phyloP scores from a whole-genome alignment of 192 early-diverging fungal species.

The Mycoemilia scoparia region DNA sequence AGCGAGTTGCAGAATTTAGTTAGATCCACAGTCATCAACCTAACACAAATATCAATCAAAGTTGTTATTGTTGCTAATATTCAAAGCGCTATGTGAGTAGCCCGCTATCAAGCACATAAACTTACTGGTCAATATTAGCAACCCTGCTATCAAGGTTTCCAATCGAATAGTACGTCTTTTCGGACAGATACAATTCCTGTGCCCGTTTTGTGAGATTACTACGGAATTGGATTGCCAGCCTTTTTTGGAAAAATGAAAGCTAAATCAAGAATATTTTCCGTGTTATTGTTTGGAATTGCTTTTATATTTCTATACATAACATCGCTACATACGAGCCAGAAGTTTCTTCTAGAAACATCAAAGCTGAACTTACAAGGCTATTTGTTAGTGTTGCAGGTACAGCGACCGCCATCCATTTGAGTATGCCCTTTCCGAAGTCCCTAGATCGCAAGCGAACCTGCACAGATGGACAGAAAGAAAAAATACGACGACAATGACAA shows the following conservation, averaged over 20 bases:
- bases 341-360: too few relatives aligned
- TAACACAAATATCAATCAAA: too few relatives aligned
- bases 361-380: too few relatives aligned
- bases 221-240: slow-evolving; percentile 60
- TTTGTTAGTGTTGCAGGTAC: slow-evolving; percentile 95
- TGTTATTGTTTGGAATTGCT: too few relatives aligned
- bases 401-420: slow-evolving; percentile 84
- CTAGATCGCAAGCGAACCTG: slow-evolving; percentile 32
- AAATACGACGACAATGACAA: slow-evolving; percentile 42
- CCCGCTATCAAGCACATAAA: slow-evolving; percentile 6
- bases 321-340: too few relatives aligned
- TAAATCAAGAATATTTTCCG: too few relatives aligned
- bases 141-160: slow-evolving; percentile 87
- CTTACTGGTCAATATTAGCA: slow-evolving; percentile 81
- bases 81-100: background rate
- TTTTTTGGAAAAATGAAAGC: slow-evolving; percentile 58
- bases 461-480: too few relatives aligned
- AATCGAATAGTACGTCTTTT: slow-evolving; percentile 88
- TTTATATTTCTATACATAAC: too few relatives aligned
- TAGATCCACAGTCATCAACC: slow-evolving; percentile 73
- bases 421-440: slow-evolving; percentile 68
- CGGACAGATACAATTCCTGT: slow-evolving; percentile 65
- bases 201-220: slow-evolving; percentile 76
- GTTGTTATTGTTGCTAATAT: slow-evolving; percentile 5
- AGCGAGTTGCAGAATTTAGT: slow-evolving; percentile 77